A percentile compares a stretch with the other conserved stretches of the same genome.
These are phyloP conservation scores for Boletus rubroflammeus DNA, from an alignment of 768 basidiomycete species.

Conservation along the genomic window DNA sequence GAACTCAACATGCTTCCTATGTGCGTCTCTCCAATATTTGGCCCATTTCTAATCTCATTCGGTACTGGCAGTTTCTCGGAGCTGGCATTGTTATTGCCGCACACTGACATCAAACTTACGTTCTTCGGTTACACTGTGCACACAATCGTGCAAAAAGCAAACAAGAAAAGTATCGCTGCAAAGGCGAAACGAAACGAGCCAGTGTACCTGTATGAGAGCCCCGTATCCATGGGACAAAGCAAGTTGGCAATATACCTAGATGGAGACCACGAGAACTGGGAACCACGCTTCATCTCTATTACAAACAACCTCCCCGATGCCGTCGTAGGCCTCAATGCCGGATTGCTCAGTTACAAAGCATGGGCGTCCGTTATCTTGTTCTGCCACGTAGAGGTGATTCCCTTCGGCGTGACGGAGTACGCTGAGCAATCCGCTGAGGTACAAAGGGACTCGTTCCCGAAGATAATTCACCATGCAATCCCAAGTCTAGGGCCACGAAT, in stretches of 20 bases:
- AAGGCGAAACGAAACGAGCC: conserved; percentile 27
- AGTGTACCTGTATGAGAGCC: conserved; percentile 36
- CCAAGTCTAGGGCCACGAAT: conserved; percentile 25
- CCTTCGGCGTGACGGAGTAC: conserved; percentile 36
- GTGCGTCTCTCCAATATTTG: conserved; percentile 25
- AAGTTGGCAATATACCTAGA: conserved; percentile 37
- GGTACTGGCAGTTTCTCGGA: conserved; percentile 39
- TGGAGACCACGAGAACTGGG: conserved; percentile 26
- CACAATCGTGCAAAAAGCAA: conserved; percentile 31
- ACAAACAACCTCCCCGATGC: conserved; percentile 35
- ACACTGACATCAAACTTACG: conserved; percentile 43
- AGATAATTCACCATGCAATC: conserved; percentile 27
- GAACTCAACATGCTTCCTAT: conserved; percentile 40
- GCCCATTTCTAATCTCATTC: background rate
- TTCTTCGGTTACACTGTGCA: conserved; percentile 37
- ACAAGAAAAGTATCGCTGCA: conserved; percentile 31
- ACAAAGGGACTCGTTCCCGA: conserved; percentile 28
- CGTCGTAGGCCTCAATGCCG: conserved; percentile 41
- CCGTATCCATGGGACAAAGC: conserved; percentile 36
- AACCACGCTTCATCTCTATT: conserved; percentile 21
- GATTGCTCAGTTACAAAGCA: conserved; percentile 33
- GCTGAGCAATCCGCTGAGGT: conserved; percentile 36
- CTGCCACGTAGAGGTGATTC: conserved; percentile 25
- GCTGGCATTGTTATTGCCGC: conserved; percentile 41
- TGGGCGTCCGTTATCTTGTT: conserved; percentile 38